Percentiles rank a stretch among this genome's conserved stretches.
These are phyloP conservation scores for Diutina sp. DNA, from an alignment of 1,139 yeast genomes.

Conservation along the genomic window DNA sequence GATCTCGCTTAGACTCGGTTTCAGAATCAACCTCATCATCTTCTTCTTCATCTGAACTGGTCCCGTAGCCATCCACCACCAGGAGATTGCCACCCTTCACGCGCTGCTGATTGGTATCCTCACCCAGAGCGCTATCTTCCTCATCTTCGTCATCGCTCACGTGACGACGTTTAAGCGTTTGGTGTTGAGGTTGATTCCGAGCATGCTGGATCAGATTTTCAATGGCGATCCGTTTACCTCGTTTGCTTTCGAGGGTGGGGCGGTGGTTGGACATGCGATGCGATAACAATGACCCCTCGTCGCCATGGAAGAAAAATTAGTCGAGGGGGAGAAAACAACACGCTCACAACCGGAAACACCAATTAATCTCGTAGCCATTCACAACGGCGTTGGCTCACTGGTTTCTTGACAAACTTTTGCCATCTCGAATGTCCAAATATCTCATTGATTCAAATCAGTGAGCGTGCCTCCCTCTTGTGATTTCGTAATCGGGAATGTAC, in stretches of 20 bases:
- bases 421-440: too few relatives aligned
- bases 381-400: too few relatives aligned
- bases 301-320: background rate
- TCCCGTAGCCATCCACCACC: background rate
- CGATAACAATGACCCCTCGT: background rate
- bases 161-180: background rate
- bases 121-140: background rate
- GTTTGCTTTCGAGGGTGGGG: background rate
- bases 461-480: background rate
- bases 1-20: background rate
- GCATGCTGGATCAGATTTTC: constrained; percentile 1
- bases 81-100: background rate
- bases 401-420: too few relatives aligned
- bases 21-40: background rate
- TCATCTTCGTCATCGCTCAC: background rate
- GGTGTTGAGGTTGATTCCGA: background rate
- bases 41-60: background rate
- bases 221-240: background rate
- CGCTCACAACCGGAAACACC: background rate
- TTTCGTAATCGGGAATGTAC: too few relatives aligned
- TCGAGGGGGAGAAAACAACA: background rate
- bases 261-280: background rate
- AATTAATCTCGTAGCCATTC: too few relatives aligned
- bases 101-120: background rate
- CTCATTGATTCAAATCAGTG: too few relatives aligned